A percentile compares a stretch with the other conserved stretches of the same genome.
phyloP scores from a whole-genome alignment of 2,329 filamentous ascomycete genomes.

The Alternaria panax region DNA sequence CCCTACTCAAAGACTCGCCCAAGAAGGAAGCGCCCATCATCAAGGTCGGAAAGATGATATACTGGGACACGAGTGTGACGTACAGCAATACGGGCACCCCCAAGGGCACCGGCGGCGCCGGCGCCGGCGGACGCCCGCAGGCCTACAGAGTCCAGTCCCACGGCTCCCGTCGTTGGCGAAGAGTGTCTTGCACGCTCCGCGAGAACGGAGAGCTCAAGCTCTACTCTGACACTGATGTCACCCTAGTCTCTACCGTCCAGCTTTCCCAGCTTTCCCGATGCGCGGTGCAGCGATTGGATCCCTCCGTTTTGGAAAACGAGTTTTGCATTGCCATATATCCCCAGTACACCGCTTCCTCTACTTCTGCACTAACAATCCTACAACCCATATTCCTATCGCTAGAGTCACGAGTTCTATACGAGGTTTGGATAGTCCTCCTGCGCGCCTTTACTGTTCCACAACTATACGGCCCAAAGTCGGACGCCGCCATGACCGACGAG shows the following conservation, averaged over 20 bases:
- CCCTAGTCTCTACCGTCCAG: slow-evolving; percentile 81
- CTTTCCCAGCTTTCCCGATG: slow-evolving; percentile 87
- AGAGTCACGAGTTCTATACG: slow-evolving; percentile 87
- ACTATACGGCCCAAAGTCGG: slow-evolving; percentile 74
- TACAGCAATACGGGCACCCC: slow-evolving; percentile 56
- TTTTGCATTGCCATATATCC: slow-evolving; percentile 96
- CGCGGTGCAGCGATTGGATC: slow-evolving; percentile 88
- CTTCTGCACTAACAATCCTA: slow-evolving; percentile 76
- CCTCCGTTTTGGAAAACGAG: slow-evolving; percentile 89
- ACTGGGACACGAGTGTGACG: slow-evolving; percentile 72
- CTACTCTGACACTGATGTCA: slow-evolving; percentile 83
- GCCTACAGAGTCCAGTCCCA: slow-evolving; percentile 64
- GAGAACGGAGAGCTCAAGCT: slow-evolving; percentile 95
- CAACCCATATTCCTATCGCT: slow-evolving; percentile 89
- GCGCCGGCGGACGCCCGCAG: slow-evolving; percentile 53
- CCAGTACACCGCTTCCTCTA: slow-evolving; percentile 79
- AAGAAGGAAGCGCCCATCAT: slow-evolving; percentile 80
- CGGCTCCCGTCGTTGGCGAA: slow-evolving; percentile 75
- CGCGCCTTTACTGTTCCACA: slow-evolving; percentile 92
- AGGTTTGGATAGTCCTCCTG: slow-evolving; percentile 94
- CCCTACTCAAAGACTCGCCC: slow-evolving; percentile 70
- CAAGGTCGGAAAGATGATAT: slow-evolving; percentile 74
- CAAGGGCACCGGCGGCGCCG: slow-evolving; percentile 28
- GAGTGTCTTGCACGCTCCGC: slow-evolving; percentile 89
- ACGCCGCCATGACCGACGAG: slow-evolving; percentile 51